Evolutionary conservation across 164 flowering plant species (phyloP).

Genomic region (Cinnamomum micranthum): DNA sequence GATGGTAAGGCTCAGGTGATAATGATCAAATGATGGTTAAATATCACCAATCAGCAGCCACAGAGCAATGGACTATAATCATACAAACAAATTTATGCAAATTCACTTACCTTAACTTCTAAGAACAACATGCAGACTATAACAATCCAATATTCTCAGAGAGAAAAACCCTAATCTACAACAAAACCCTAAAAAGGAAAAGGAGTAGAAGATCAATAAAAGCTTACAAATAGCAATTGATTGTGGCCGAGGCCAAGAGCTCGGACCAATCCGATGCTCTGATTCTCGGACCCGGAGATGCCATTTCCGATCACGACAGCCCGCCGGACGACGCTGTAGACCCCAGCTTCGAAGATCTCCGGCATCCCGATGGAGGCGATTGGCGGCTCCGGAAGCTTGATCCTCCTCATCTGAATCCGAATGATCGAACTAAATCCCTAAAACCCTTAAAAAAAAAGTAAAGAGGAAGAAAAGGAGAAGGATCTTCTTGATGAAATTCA

Average conservation of each 20-base stretch:
- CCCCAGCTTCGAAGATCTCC: constrained; percentile 82
- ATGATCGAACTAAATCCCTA: not conserved
- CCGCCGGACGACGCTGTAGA: constrained; percentile 55
- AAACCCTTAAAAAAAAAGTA: no score
- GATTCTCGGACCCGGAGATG: constrained; percentile 77
- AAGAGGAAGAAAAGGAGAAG: no score
- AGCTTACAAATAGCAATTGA: constrained; percentile 60
- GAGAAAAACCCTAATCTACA: not conserved
- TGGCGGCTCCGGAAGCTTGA: constrained; percentile 86
- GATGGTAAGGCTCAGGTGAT: not conserved
- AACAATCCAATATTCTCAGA: not conserved
- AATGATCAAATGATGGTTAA: not conserved
- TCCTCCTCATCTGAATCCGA: constrained; percentile 53
- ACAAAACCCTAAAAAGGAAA: not conserved
- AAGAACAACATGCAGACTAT: not conserved
- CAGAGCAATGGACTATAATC: no score
- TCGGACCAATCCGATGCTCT: constrained; percentile 77
- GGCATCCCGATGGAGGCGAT: constrained; percentile 51
- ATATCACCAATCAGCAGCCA: not conserved
- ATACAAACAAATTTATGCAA: not conserved
- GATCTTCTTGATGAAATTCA: no score
- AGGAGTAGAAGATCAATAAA: not conserved
- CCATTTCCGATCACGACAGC: constrained; percentile 89
- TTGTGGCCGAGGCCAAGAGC: constrained; percentile 81
- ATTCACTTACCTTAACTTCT: not conserved